Evolutionary conservation across 164 flowering plant species (phyloP), one percentile per base, ranked within the genome.

Genomic region (Magnolia officinalis): DNA sequence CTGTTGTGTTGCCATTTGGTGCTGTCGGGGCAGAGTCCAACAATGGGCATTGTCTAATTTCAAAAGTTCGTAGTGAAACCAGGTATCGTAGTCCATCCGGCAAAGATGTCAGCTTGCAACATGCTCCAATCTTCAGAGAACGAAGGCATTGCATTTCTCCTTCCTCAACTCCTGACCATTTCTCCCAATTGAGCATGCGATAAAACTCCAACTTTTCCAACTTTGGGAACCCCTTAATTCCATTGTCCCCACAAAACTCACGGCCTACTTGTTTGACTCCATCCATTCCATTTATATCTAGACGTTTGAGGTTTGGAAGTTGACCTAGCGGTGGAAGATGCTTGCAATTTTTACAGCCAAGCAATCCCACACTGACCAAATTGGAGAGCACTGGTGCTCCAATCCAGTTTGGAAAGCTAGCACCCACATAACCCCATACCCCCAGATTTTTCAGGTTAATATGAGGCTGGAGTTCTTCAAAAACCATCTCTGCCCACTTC

Each of bases 381-480:
- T 45, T 72, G 78, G 10, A 81, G 72, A 21, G 61, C 81, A 5
- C 51, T 61, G 8, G 75, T 61, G 66, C 74, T 0, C 80, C 76
- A 1, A 85, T 2, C 87, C 90, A 87, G 21, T n/a, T 75, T 52
- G 90, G 83, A 29, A 83, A 83, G n/a, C 37, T 49, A 20, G 16
- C 1, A 8, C 84, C 84, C 8, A 71, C 24, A 29, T 81, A 85
- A 14, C 9, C 29, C 2, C 18, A 23, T 24, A 87, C 74, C 2
- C 55, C 61, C 6, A 87, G 80, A 31, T 63, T 64, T 72, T 75
- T 63, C 31, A 87, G 63, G 67, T 79, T 74, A 2, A 9, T n/a
- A 31, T 81, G 81, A 55, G 90, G 86, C 59, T 59, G 73, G 26
- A 87, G 74, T 37, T 3, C 24, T n/a, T 70, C 72, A 51, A 75